Percentiles rank a stretch among this genome's conserved stretches.
phyloP scores from a whole-genome alignment of 2,329 filamentous ascomycete species.

The Bipolaris oryzae region DNA sequence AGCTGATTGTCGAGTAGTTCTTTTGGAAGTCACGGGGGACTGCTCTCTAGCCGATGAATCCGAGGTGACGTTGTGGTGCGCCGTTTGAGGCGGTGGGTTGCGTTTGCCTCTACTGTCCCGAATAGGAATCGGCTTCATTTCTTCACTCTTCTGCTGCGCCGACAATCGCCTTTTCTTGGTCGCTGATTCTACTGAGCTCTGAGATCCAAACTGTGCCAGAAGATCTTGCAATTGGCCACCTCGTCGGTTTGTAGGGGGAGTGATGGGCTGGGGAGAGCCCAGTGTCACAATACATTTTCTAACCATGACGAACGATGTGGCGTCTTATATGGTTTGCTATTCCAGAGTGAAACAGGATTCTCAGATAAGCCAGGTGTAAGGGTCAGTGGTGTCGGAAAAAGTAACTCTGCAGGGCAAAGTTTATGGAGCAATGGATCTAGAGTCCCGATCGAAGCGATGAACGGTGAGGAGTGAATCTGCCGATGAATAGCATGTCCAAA shows the following conservation, averaged over 20 bases:
- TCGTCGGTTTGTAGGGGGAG: constrained; percentile 34
- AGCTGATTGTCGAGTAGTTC: constrained; percentile 1
- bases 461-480: constrained; percentile 10
- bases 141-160: constrained; percentile 6
- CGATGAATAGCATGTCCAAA: constrained; percentile 1
- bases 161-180: constrained; percentile 36
- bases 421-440: neutral
- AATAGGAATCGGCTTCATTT: neutral
- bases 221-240: constrained; percentile 32
- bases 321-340: neutral
- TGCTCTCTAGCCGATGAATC: constrained; percentile 11
- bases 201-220: constrained; percentile 40
- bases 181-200: constrained; percentile 38
- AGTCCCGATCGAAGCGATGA: neutral
- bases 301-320: constrained; percentile 22
- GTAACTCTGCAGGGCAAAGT: neutral
- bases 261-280: constrained; percentile 29
- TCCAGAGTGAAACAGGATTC: neutral
- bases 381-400: neutral
- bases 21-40: neutral
- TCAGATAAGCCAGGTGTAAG: constrained; percentile 4
- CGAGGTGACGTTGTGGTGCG: constrained; percentile 10
- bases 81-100: constrained; percentile 4
- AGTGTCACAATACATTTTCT: constrained; percentile 21
- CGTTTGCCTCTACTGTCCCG: constrained; percentile 20